A percentile compares a stretch with the other conserved stretches of the same genome.
phyloP scores from a whole-genome alignment of 345 rosid genomes.

The Angophora floribunda region DNA sequence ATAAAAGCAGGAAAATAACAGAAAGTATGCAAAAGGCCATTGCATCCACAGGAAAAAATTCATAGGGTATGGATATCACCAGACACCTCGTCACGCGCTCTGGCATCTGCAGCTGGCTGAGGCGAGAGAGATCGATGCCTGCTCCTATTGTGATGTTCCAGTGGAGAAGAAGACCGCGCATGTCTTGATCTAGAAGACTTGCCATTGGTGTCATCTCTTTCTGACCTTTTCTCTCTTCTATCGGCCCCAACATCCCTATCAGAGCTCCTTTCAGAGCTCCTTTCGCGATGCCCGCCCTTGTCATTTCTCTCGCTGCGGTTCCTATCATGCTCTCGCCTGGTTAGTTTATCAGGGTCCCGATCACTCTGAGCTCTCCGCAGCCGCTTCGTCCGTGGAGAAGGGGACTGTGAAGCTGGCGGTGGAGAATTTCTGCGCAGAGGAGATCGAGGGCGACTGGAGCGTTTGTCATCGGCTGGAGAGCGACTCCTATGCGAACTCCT shows the following conservation, averaged over 20 bases:
- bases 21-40: not conserved
- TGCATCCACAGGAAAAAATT: not conserved
- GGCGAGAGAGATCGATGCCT: slow-evolving; percentile 58
- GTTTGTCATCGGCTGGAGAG: slow-evolving; percentile 28
- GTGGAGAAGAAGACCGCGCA: slow-evolving; percentile 42
- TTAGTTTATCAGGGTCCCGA: slow-evolving; percentile 30
- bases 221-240: slow-evolving; percentile 42
- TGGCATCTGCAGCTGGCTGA: slow-evolving; percentile 15
- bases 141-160: slow-evolving; percentile 38
- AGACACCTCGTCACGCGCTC: slow-evolving; percentile 61
- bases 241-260: slow-evolving; percentile 34
- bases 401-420: slow-evolving; percentile 38
- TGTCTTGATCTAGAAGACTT: slow-evolving; percentile 39
- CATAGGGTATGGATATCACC: slow-evolving; percentile 16
- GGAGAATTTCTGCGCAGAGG: slow-evolving; percentile 17
- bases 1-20: not conserved
- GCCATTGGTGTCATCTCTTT: slow-evolving; percentile 44
- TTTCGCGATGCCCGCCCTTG: slow-evolving; percentile 22
- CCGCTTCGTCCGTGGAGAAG: slow-evolving; percentile 63
- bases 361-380: slow-evolving; percentile 47
- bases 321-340: slow-evolving; percentile 40
- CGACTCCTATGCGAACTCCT: slow-evolving; percentile 26
- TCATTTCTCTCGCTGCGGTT: slow-evolving; percentile 30
- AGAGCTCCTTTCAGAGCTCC: slow-evolving; percentile 18
- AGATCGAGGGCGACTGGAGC: slow-evolving; percentile 20